These are phyloP conservation scores for Septoria linicola DNA, from an alignment of 2,329 filamentous ascomycete genomes.

Conservation along the genomic window DNA sequence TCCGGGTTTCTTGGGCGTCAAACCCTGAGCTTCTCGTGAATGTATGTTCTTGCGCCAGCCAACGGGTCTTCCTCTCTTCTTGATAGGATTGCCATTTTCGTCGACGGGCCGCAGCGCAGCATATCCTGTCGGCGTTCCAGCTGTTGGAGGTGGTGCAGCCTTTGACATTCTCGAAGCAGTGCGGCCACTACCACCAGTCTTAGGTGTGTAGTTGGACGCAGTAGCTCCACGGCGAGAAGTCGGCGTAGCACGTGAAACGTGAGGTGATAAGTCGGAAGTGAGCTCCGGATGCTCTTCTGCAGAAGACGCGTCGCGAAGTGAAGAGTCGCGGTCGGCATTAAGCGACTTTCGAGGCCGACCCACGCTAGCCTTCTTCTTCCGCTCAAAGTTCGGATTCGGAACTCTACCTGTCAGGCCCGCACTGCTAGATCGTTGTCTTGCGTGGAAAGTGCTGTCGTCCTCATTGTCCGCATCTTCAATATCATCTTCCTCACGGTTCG, in stretches of 20 bases:
- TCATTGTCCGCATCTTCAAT: conserved; percentile 19
- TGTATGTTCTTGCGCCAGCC: conserved; percentile 52
- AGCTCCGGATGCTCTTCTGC: conserved; percentile 7
- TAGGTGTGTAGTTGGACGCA: conserved; percentile 6
- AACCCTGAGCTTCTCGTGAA: conserved; percentile 38
- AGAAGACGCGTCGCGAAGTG: conserved; percentile 16
- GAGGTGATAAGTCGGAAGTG: conserved; percentile 13
- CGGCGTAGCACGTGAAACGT: conserved; percentile 5
- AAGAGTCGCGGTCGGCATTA: conserved; percentile 12
- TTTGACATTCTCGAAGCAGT: conserved; percentile 10
- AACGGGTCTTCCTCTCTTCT: conserved; percentile 50
- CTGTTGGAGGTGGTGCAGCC: neutral
- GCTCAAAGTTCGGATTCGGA: conserved; percentile 4
- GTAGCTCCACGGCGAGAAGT: conserved; percentile 1
- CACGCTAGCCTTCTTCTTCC: neutral
- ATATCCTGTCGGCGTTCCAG: conserved; percentile 40
- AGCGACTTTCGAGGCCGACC: conserved; percentile 9
- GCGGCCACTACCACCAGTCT: neutral
- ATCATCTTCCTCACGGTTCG: conserved; percentile 10
- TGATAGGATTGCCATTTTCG: conserved; percentile 37
- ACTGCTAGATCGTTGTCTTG: neutral
- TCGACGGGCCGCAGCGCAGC: conserved; percentile 42
- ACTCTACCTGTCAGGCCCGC: neutral
- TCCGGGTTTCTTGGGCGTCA: conserved; percentile 26
- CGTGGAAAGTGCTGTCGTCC: conserved; percentile 32